phyloP scores from a whole-genome alignment of 2,329 filamentous ascomycete genomes.

The Cytospora leucostoma region DNA sequence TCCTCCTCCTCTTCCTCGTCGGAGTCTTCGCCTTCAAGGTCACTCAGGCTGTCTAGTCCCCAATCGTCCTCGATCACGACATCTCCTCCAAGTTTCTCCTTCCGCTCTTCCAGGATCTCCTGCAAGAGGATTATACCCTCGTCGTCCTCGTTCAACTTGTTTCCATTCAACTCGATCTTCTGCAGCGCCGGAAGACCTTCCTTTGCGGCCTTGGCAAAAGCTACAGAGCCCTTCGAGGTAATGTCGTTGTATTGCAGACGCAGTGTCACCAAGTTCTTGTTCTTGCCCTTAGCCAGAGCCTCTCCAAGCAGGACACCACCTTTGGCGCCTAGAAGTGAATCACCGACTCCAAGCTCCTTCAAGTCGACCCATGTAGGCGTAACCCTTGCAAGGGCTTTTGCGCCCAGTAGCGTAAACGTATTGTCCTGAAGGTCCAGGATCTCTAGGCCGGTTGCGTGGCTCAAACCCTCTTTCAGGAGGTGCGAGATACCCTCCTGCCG shows the following conservation, averaged over 20 bases:
- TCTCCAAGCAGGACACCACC: conserved; percentile 74
- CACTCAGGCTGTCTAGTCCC: conserved; percentile 83
- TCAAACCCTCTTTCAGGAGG: conserved; percentile 77
- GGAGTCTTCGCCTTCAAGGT: conserved; percentile 77
- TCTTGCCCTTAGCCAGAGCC: conserved; percentile 73
- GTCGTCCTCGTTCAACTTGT: conserved; percentile 90
- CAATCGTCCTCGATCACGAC: conserved; percentile 74
- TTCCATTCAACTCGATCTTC: conserved; percentile 92
- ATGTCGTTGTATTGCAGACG: conserved; percentile 95
- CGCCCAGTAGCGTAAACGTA: conserved; percentile 84
- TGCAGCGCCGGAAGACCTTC: conserved; percentile 72
- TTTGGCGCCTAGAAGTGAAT: conserved; percentile 79
- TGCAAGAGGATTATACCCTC: conserved; percentile 67
- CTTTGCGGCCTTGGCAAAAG: conserved; percentile 68
- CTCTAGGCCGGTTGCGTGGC: conserved; percentile 66
- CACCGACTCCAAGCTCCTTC: conserved; percentile 82
- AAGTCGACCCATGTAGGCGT: conserved; percentile 74
- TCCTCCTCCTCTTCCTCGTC: conserved; percentile 69
- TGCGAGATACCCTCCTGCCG: conserved; percentile 87
- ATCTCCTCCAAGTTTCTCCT: conserved; percentile 70
- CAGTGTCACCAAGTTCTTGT: conserved; percentile 76
- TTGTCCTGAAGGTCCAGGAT: conserved; percentile 95
- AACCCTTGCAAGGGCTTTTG: conserved; percentile 74
- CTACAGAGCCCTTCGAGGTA: conserved; percentile 71
- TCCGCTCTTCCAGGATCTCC: conserved; percentile 73